Evolutionary conservation across 805 yeast species (phyloP), one percentile per base, ranked within the genome.

Genomic region (Kodamaea nitidulidarum): DNA sequence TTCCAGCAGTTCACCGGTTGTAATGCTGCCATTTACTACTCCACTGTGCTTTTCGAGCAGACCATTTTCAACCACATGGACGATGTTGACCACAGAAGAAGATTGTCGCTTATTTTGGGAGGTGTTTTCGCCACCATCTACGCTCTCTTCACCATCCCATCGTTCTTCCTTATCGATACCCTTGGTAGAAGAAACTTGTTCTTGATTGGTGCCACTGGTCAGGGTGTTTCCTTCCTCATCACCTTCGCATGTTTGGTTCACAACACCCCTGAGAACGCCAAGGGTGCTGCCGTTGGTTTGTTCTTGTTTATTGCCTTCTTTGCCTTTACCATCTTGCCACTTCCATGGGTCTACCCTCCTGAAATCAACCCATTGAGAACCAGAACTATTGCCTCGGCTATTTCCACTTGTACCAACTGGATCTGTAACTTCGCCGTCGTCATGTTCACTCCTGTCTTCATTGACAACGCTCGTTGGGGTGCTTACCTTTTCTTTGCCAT

Each of bases 1-100:
- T 77, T 78, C 73, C 84, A 78, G 63, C 86, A 81, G 59, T 73
- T 80, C 50, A 75, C 83, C 37, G 87, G 87, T 51, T 77, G 84
- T 63, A 81, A 81, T 49, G 83, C 84, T 35, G 80, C 81, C 47
- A 78, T 80, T 47, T 81, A 80, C 64, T 81, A 81, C 51, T 71
- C 82, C 22, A 72, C 82, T 18, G 76, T 76, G 35, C 58, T 77
- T 47, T 76, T 76, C 48, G 71, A 75, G 56, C 60, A 66, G 32
- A 69, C 76, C 26, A 72, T 80, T 50, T 30, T 30, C 32, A 30
- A 30, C 32, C 32, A 30, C 32, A 30, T 30, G 32, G 21, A 15
- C 15, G 32, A 30, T 21, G 21, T 11, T 7, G 72, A 71, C 42
- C 60, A 72, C 45, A 63, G 61, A 20, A 67, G 76, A 58, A 70